Evolutionary conservation across 192 early-diverging fungal genomes (phyloP).

Genomic region (Linnemannia zychae): DNA sequence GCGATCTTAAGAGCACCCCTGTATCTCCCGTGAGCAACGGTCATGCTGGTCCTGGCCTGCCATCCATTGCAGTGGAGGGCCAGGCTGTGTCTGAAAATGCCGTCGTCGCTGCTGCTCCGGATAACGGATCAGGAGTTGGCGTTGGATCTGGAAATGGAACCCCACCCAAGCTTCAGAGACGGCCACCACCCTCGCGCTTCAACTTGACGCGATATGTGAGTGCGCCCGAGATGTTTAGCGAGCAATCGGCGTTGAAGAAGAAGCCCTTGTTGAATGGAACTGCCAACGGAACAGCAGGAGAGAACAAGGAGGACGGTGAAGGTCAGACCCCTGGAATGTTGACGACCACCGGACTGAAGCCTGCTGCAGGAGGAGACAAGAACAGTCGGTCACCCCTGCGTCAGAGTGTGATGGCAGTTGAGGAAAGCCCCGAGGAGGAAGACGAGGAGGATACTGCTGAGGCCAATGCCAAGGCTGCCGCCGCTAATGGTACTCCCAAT

Average conservation of each 20-base stretch:
- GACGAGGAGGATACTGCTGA: slow-evolving; percentile 7
- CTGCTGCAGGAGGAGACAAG: slow-evolving; percentile 46
- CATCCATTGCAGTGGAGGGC: background rate
- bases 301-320: background rate
- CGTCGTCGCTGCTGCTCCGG: background rate
- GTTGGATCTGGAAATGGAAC: slow-evolving; percentile 21
- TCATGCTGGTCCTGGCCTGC: slow-evolving; percentile 7
- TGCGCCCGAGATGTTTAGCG: slow-evolving; percentile 54
- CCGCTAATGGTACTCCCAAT: background rate
- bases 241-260: slow-evolving; percentile 38
- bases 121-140: slow-evolving; percentile 43
- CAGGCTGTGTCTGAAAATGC: slow-evolving; percentile 25
- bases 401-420: slow-evolving; percentile 17
- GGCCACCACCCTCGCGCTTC: slow-evolving; percentile 29
- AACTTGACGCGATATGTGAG: slow-evolving; percentile 44
- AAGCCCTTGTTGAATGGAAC: slow-evolving; percentile 26
- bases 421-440: background rate
- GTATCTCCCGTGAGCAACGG: slow-evolving; percentile 16
- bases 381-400: slow-evolving; percentile 43
- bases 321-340: slow-evolving; percentile 26
- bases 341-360: slow-evolving; percentile 31
- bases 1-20: slow-evolving; percentile 21
- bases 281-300: background rate
- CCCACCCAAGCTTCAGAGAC: slow-evolving; percentile 24
- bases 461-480: background rate